Evolutionary conservation across 2,329 filamentous ascomycete genomes (phyloP), one percentile per base, ranked within the genome.

Genomic region (Seiridium cupressi): DNA sequence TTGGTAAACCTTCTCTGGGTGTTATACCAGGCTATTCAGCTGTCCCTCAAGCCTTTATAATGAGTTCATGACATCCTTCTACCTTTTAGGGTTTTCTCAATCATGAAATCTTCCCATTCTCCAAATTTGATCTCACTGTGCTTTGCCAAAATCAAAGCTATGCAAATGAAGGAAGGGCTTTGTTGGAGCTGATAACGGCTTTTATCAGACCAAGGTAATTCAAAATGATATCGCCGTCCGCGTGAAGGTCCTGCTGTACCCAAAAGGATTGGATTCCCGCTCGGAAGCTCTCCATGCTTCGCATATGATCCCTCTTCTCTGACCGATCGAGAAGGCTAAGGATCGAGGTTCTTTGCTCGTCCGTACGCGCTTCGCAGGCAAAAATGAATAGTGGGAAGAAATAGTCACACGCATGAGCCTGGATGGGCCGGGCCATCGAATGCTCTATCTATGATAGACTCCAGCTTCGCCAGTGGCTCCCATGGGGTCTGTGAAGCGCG

Each of bases 371-470:
- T 63, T 76, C 73, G 60, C 73, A 74, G 9, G 68, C 70, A 0
- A 76, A 51, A 26, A 76, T 72, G 13, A 75, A 65, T 1, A 76
- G 46, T 0, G 74, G 74, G 4, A 76, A 76, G 58, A 73, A 70
- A 60, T 74, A 73, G 8, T 64, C 57, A 35, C 73, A 76, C 9
- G 59, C 18, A 44, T 58, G 54, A 3, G 35, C 18, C 11, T 38
- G 46, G 1, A 62, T 31, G 1, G 55, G 57, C 38, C 7, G 6
- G 38, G 1, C 54, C 68, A 4, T 60, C 35, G 44, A 70, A 72
- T 1, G 61, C 65, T 11, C 34, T 32, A 31, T 63, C 65, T 32
- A 67, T 53, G 31, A 67, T 36, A 5, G 51, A 31, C 3, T 70
- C 67, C 0, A 75, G 55, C 2, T 66, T 48, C 1, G 57, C 42